Percentiles rank a stretch among this genome's conserved stretches.
Evolutionary conservation across 169 alveolate genomes (phyloP).

Genomic region (Cryptosporidium bovis): DNA sequence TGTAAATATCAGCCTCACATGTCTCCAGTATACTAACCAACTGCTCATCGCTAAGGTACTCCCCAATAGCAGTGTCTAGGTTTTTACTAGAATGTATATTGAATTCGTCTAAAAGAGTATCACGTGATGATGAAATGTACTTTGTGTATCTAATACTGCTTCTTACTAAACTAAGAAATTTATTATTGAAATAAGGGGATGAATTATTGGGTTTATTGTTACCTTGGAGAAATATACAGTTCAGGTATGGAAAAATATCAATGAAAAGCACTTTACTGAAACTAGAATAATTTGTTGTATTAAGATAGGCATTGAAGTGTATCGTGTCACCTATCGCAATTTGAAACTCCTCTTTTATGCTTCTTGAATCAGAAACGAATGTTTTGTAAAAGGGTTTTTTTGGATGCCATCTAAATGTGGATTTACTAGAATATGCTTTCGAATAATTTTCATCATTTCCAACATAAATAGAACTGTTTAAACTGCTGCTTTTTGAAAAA

Average conservation of each 20-base stretch:
- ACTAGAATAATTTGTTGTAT: neutral
- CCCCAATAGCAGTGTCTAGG: slow-evolving; percentile 4
- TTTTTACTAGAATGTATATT: neutral
- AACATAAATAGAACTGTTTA: neutral
- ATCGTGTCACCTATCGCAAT: neutral
- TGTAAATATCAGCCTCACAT: slow-evolving; percentile 14
- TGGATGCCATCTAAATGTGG: slow-evolving; percentile 60
- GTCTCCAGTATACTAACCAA: slow-evolving; percentile 62
- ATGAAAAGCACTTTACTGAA: slow-evolving; percentile 2
- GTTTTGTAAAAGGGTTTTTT: slow-evolving; percentile 25
- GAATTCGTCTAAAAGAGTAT: neutral
- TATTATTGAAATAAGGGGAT: neutral
- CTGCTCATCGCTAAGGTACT: slow-evolving; percentile 66
- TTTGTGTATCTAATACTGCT: slow-evolving; percentile 31
- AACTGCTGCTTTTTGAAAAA: neutral
- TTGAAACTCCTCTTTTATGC: slow-evolving; percentile 23
- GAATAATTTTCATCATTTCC: neutral
- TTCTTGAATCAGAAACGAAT: slow-evolving; percentile 1
- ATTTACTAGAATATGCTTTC: neutral
- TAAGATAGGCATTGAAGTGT: neutral
- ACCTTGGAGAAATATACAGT: neutral
- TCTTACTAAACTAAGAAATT: neutral
- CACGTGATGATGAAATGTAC: neutral
- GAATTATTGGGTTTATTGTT: neutral
- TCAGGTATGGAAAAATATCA: slow-evolving; percentile 45